Base-by-base conservation (phyloP, 805 yeast genomes). In the Yarrowia yakushimensis region DNA sequence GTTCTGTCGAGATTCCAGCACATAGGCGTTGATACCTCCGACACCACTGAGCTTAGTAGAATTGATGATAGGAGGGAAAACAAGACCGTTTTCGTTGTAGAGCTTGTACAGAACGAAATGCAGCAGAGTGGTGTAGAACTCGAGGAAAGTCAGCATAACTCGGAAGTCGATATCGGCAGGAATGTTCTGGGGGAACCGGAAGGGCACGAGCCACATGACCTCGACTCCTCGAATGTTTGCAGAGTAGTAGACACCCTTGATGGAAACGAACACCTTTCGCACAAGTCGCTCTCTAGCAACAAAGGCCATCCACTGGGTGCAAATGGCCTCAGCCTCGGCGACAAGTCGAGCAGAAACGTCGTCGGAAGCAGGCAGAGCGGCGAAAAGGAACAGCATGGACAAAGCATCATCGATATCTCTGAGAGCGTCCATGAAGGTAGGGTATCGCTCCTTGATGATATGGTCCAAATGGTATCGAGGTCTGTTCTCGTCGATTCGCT, bases 221-320 rank as follows among this genome's bases (percentile, higher is more conserved):
- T 90, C 96, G 75, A 91, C 97, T 67, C 99, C 99, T 74, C 82
- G 85, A 50, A 94, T 85, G 65, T 74, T 82, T 33, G 97, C 98
- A 74, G 91, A 90, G 73, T 93, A 94, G 76, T 94, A 94, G 17
- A 93, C 96, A 78, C 99, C 99, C 76, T 94, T 94, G 72, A 94
- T 93, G 54, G 96, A 88, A 37, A 94, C 97, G 77, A 94, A 94
- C 15, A 91, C 97, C 74, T 93, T 94, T 68, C 85, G 84, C 68
- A 94, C 77, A 34, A 85, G 77, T 70, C 91, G 82, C 74, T 93
- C 96, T 69, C 85, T 85, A 13, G 98, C 90, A 63, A 93, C 87
- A 73, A 81, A 93, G 0, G 98, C 98, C 74, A 88, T 81, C 98
- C 99, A 94, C 74, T 94, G 96, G 75, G 89, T 89, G 71, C 96